Conservation (phyloP, 2,329 filamentous ascomycete species). For the Cryphonectria naterciae region DNA sequence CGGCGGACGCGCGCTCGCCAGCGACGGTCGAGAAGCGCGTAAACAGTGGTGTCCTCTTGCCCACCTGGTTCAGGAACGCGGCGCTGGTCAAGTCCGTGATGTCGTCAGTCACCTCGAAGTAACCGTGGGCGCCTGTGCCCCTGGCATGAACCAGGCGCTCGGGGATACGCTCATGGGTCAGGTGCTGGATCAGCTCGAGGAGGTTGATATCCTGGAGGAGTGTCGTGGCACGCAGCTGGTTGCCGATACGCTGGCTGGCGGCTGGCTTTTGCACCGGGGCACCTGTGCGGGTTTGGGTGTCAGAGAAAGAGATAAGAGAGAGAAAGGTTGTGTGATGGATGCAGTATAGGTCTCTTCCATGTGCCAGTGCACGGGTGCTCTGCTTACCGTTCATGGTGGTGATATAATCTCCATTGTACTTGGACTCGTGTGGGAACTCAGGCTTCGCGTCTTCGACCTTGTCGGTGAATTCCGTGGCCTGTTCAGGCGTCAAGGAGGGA, state of each 20-base stretch:
- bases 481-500: background rate
- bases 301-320: background rate
- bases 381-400: conserved; percentile 16
- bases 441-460: conserved; percentile 2
- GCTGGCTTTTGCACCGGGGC: conserved; percentile 15
- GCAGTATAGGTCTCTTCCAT: background rate
- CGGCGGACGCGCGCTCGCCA: conserved; percentile 42
- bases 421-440: background rate
- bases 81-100: conserved; percentile 59
- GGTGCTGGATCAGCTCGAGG: conserved; percentile 18
- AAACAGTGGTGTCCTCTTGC: conserved; percentile 56
- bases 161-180: conserved; percentile 16
- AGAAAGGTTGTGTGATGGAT: background rate
- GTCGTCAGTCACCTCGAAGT: conserved; percentile 65
- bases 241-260: conserved; percentile 18
- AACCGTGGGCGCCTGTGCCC: conserved; percentile 54
- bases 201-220: conserved; percentile 20
- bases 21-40: conserved; percentile 24
- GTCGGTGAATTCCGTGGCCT: conserved; percentile 1
- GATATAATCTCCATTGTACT: conserved; percentile 5
- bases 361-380: background rate
- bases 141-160: conserved; percentile 52
- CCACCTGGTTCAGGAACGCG: conserved; percentile 55
- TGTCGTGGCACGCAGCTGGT: conserved; percentile 10
- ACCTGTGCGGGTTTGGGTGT: background rate